These are phyloP conservation scores for Teratosphaeriaceae sp. DNA, from an alignment of 2,329 filamentous ascomycete species.

Conservation along the genomic window DNA sequence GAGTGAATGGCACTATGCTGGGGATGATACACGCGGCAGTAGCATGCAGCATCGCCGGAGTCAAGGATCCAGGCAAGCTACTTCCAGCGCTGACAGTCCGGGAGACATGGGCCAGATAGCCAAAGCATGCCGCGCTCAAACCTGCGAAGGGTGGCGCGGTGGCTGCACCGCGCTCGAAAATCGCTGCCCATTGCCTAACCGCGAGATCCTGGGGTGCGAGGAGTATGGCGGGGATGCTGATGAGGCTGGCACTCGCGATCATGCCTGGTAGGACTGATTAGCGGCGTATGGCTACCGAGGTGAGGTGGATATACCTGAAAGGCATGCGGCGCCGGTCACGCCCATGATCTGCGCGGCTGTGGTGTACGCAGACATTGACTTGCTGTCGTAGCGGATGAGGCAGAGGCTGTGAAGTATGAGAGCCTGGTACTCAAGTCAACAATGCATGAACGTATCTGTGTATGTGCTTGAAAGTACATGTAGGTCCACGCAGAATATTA, in stretches of 20 bases:
- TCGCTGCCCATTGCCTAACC: constrained; percentile 20
- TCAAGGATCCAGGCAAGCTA: neutral
- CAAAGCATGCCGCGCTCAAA: constrained; percentile 12
- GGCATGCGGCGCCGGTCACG: constrained; percentile 1
- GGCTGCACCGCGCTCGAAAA: constrained; percentile 16
- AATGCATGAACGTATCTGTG: neutral
- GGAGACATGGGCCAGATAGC: constrained; percentile 17
- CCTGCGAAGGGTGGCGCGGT: constrained; percentile 17
- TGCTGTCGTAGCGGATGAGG: too few species aligned
- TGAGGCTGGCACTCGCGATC: constrained; percentile 15
- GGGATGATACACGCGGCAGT: constrained; percentile 17
- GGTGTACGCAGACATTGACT: neutral
- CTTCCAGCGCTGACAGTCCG: neutral
- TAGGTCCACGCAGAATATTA: too few species aligned
- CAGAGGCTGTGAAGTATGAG: neutral
- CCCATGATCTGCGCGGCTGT: neutral
- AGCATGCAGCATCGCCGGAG: constrained; percentile 14
- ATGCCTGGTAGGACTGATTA: neutral
- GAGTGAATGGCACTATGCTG: constrained; percentile 22
- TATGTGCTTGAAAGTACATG: too few species aligned
- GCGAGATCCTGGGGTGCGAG: constrained; percentile 12
- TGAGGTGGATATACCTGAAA: neutral
- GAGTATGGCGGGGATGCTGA: constrained; percentile 14
- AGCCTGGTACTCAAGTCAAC: neutral
- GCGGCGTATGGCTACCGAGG: neutral